These are phyloP conservation scores for Kodamaea alishanica DNA, from an alignment of 1,139 yeast species.

Conservation along the genomic window DNA sequence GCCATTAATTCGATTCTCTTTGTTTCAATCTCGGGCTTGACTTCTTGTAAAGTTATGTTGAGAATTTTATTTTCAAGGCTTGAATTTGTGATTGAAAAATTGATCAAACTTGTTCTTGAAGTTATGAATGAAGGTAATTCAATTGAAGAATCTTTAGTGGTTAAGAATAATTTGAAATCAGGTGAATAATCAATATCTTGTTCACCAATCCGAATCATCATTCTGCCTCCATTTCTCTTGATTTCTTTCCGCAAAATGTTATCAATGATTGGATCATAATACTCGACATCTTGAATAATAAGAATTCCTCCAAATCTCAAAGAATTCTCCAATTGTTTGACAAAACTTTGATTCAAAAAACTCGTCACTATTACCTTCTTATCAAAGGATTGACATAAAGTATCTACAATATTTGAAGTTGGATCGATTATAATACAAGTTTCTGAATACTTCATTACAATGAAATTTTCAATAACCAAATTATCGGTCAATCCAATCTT, in stretches of 20 bases:
- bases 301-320: slow-evolving; percentile 78
- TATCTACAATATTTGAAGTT: slow-evolving; percentile 43
- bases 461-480: slow-evolving; percentile 59
- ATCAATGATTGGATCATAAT: slow-evolving; percentile 69
- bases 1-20: slow-evolving; percentile 51
- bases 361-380: slow-evolving; percentile 56
- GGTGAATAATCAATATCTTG: slow-evolving; percentile 66
- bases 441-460: slow-evolving; percentile 42
- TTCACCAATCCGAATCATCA: slow-evolving; percentile 56
- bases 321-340: slow-evolving; percentile 73
- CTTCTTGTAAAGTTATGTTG: slow-evolving; percentile 50
- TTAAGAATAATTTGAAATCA: slow-evolving; percentile 57
- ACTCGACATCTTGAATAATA: slow-evolving; percentile 74
- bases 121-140: slow-evolving; percentile 51
- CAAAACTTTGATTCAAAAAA: slow-evolving; percentile 67
- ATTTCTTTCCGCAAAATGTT: slow-evolving; percentile 61
- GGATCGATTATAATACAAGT: slow-evolving; percentile 75
- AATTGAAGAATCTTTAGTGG: slow-evolving; percentile 56
- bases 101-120: slow-evolving; percentile 60
- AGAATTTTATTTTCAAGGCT: slow-evolving; percentile 64
- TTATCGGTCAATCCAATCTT: slow-evolving; percentile 55
- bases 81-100: slow-evolving; percentile 67
- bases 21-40: slow-evolving; percentile 65
- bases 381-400: slow-evolving; percentile 30
- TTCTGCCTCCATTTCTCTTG: slow-evolving; percentile 67